Evolutionary conservation across 108 stramenopile species (phyloP).

Genomic region (Licmophora abbreviata): DNA sequence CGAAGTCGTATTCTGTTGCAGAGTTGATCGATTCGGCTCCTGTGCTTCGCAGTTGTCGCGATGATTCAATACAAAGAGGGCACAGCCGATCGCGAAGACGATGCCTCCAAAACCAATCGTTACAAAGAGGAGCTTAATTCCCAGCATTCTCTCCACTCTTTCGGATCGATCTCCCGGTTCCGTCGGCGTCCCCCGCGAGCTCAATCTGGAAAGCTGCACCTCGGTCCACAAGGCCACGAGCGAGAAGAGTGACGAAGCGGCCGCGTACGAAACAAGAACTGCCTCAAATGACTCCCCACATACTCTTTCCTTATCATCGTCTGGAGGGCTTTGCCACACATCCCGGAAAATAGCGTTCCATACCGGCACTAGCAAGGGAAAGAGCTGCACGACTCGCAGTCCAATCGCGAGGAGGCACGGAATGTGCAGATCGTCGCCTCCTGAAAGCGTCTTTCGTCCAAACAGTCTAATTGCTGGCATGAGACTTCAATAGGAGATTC

Average conservation of each 20-base stretch:
- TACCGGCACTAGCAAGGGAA: slow-evolving; percentile 7
- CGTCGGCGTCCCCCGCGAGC: slow-evolving; percentile 29
- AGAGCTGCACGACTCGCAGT: slow-evolving; percentile 26
- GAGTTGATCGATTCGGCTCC: too few species aligned
- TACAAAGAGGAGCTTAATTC: too few species aligned
- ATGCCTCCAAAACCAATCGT: too few species aligned
- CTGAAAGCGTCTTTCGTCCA: slow-evolving; percentile 55
- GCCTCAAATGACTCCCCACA: slow-evolving; percentile 17
- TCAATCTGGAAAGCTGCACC: slow-evolving; percentile 21
- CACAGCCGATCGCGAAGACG: too few species aligned
- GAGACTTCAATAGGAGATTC: background rate
- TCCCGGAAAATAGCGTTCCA: background rate
- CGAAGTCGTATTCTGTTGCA: too few species aligned
- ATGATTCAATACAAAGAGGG: too few species aligned
- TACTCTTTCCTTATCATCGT: slow-evolving; percentile 5
- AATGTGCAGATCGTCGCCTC: slow-evolving; percentile 76
- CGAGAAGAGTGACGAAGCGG: slow-evolving; percentile 1
- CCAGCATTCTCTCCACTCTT: slow-evolving; percentile 18
- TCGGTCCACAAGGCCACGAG: slow-evolving; percentile 1
- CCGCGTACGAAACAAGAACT: background rate
- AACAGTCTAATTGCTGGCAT: slow-evolving; percentile 85
- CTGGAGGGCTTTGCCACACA: background rate
- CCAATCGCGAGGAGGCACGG: slow-evolving; percentile 21
- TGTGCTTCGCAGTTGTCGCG: too few species aligned
- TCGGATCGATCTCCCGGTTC: slow-evolving; percentile 19